Percentiles rank a stretch among this genome's conserved stretches.
phyloP scores from a whole-genome alignment of 2,329 filamentous ascomycete genomes.

The Colletotrichum sojae region DNA sequence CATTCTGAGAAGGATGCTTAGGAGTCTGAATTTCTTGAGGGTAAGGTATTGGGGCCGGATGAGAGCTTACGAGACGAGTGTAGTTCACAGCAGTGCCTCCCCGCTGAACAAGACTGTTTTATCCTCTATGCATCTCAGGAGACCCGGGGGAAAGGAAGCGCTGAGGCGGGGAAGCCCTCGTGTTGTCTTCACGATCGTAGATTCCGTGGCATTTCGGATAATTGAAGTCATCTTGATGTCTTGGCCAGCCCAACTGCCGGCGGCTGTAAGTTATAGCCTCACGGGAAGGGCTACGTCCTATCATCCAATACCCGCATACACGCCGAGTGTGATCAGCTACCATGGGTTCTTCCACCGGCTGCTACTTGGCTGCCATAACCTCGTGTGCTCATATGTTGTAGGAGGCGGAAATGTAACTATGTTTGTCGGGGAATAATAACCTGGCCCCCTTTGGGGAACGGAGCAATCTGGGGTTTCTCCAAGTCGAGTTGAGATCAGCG shows the following conservation, averaged over 20 bases:
- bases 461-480: too few species aligned
- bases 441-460: neutral
- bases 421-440: neutral
- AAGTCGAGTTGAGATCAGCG: conserved; percentile 4
- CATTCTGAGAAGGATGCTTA: neutral
- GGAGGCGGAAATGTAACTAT: neutral
- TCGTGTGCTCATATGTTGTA: too few species aligned
- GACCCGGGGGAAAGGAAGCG: conserved; percentile 12
- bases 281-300: neutral
- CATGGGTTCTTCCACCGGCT: conserved; percentile 4
- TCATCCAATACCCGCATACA: neutral
- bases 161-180: neutral
- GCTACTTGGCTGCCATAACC: neutral
- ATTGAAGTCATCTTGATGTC: neutral
- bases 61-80: neutral
- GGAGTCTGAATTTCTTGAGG: neutral
- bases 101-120: neutral
- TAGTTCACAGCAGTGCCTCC: neutral
- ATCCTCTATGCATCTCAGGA: neutral
- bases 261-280: conserved; percentile 17
- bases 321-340: neutral
- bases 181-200: too few species aligned
- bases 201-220: conserved; percentile 5
- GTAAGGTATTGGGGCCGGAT: too few species aligned
- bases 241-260: neutral